Base-by-base conservation (phyloP, 306 rosid species). In the Cucumis cinereus region DNA sequence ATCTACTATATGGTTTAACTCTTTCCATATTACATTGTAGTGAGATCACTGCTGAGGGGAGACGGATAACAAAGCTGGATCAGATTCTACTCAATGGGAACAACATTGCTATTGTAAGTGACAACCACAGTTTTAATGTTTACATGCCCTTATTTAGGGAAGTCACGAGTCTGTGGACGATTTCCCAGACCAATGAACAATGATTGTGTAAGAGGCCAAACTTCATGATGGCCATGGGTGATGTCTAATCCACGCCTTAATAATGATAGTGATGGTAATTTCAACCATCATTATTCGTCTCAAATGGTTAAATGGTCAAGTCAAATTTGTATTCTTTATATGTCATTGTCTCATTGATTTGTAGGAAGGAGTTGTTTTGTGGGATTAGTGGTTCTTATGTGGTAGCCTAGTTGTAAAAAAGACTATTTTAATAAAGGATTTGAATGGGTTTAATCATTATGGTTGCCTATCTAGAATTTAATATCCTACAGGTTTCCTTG, bases 21-120 rank as follows among this genome's bases (percentile, higher is more conserved):
- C n/a, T 68, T 2, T 52, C 26, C 56, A 17, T 45, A 79, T 62
- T 60, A 33, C 78, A 69, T 85, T 23, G 60, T 88, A 91, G 99
- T 80, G 97, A 94, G 83, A 92, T 92, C 78, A 94, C 99, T 56
- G 82, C 96, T 24, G 97, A 94, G 84, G 99, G 99, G 85, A 92
- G 95, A 81, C 86, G 97, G 82, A 92, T 94, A 83, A 94, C 99
- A 71, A 94, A 94, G 86, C 93, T 94, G 75, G 99, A 94, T 74
- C 99, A 94, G 88, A 94, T 94, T 81, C 84, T 94, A 79, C 95
- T 94, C 59, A 92, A 92, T 24, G 97, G 98, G 78, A 94, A 94
- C 96, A 92, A 94, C 85, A 94, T 92, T 88, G 97, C 99, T n/a
- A 92, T 94, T 87, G 99, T 94, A 87, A 94, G 97, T 88, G 22